A percentile compares a stretch with the other conserved stretches of the same genome.
These are phyloP conservation scores for Simplicillium sp. DNA, from an alignment of 2,329 filamentous ascomycete genomes.

Conservation along the genomic window DNA sequence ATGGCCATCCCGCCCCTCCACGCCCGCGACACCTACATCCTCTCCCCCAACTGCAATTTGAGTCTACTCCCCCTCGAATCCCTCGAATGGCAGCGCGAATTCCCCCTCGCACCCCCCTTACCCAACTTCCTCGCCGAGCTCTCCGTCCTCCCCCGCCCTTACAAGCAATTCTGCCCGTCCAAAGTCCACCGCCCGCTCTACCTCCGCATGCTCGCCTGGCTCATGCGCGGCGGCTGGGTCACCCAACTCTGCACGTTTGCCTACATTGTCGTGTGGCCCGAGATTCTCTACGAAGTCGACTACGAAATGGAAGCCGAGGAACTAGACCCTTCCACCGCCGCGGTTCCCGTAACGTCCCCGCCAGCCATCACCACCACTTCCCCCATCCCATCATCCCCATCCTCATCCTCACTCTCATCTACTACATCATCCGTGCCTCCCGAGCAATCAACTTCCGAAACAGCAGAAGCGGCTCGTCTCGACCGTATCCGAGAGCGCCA, in stretches of 20 bases:
- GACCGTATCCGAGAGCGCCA: conserved; percentile 47
- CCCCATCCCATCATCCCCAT: neutral
- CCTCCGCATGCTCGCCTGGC: conserved; percentile 85
- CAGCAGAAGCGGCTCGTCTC: conserved; percentile 52
- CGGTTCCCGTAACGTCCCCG: conserved; percentile 11
- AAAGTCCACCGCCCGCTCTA: conserved; percentile 83
- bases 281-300: conserved; percentile 74
- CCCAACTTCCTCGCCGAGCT: conserved; percentile 81
- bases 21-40: conserved; percentile 79
- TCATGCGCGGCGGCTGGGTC: conserved; percentile 87
- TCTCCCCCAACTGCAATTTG: conserved; percentile 82
- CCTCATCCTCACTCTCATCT: neutral
- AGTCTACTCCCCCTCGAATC: conserved; percentile 59
- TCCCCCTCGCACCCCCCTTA: conserved; percentile 74
- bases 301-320: conserved; percentile 60
- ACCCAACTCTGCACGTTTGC: conserved; percentile 87
- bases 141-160: conserved; percentile 71
- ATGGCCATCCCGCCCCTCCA: conserved; percentile 87
- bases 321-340: conserved; percentile 23
- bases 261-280: conserved; percentile 74
- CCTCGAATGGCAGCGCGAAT: conserved; percentile 64
- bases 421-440: conserved; percentile 13
- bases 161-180: conserved; percentile 74
- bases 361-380: conserved; percentile 18
- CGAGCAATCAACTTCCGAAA: conserved; percentile 34